Evolutionary conservation across 1,139 yeast genomes (phyloP).

Genomic region (Hansenula sp.): DNA sequence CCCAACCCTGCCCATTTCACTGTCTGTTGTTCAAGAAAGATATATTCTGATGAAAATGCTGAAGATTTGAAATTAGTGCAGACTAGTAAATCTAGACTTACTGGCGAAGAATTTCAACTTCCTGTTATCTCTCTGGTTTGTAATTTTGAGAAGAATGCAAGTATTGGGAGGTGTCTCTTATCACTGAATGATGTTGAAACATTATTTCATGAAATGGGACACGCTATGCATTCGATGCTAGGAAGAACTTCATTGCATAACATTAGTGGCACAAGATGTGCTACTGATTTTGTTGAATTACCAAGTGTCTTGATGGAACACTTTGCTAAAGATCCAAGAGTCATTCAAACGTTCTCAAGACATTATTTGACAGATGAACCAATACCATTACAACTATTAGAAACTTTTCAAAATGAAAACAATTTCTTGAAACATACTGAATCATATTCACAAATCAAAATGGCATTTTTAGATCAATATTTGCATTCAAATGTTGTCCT

Average conservation of each 20-base stretch:
- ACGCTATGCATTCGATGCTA: constrained; percentile 96
- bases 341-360: constrained; percentile 65
- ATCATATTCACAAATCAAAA: constrained; percentile 79
- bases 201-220: constrained; percentile 97
- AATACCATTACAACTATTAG: constrained; percentile 47
- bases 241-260: constrained; percentile 89
- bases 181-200: constrained; percentile 85
- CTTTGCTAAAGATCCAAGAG: constrained; percentile 80
- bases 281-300: constrained; percentile 93
- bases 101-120: constrained; percentile 57
- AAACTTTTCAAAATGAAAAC: constrained; percentile 48
- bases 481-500: constrained; percentile 56
- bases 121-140: constrained; percentile 91
- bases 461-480: constrained; percentile 85
- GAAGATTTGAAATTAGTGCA: constrained; percentile 34
- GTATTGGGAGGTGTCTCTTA: constrained; percentile 41
- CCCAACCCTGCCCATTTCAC: constrained; percentile 93
- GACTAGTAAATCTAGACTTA: constrained; percentile 28
- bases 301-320: constrained; percentile 96
- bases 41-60: constrained; percentile 50
- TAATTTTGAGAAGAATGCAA: constrained; percentile 55
- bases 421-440: constrained; percentile 65
- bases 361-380: constrained; percentile 69
- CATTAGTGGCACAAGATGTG: constrained; percentile 91
- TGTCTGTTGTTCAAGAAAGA: constrained; percentile 84